phyloP scores from a whole-genome alignment of 805 yeast species.

The Nakazawaea wickerhamii region DNA sequence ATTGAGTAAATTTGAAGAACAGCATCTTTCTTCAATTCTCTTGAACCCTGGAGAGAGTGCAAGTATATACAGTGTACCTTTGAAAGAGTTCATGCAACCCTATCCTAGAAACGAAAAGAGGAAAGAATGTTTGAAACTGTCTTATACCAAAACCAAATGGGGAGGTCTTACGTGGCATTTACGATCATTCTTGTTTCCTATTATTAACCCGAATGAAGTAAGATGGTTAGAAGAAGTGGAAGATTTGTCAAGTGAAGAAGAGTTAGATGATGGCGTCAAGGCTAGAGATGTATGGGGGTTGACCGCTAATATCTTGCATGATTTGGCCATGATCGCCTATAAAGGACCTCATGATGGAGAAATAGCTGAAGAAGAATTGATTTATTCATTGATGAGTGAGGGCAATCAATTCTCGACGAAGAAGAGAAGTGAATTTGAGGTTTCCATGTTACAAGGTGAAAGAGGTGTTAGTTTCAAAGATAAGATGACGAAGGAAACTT shows the following conservation, averaged over 20 bases:
- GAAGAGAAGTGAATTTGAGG: slow-evolving; percentile 49
- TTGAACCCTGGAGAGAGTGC: slow-evolving; percentile 77
- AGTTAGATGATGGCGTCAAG: slow-evolving; percentile 32
- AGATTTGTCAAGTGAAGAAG: slow-evolving; percentile 56
- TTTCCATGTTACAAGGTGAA: slow-evolving; percentile 38
- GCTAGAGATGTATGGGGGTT: slow-evolving; percentile 78
- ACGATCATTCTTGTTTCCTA: slow-evolving; percentile 57
- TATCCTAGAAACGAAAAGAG: slow-evolving; percentile 22
- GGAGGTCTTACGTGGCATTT: slow-evolving; percentile 68
- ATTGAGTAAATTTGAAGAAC: slow-evolving; percentile 22
- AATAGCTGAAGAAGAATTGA: slow-evolving; percentile 63
- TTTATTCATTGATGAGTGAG: slow-evolving; percentile 45
- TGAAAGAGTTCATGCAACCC: slow-evolving; percentile 48
- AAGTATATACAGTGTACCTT: slow-evolving; percentile 64
- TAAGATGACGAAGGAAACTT: slow-evolving; percentile 38
- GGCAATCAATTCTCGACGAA: slow-evolving; percentile 50
- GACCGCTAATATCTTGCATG: slow-evolving; percentile 75
- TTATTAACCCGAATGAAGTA: slow-evolving; percentile 48
- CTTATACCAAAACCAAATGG: slow-evolving; percentile 46
- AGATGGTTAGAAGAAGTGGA: slow-evolving; percentile 58
- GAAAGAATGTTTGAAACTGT: slow-evolving; percentile 28
- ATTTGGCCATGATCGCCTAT: slow-evolving; percentile 53
- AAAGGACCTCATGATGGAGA: slow-evolving; percentile 28
- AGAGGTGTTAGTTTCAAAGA: slow-evolving; percentile 35
- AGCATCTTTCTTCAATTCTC: slow-evolving; percentile 29